Evolutionary conservation across 805 yeast genomes (phyloP).

Genomic region (Maudiozyma saulgeensis): DNA sequence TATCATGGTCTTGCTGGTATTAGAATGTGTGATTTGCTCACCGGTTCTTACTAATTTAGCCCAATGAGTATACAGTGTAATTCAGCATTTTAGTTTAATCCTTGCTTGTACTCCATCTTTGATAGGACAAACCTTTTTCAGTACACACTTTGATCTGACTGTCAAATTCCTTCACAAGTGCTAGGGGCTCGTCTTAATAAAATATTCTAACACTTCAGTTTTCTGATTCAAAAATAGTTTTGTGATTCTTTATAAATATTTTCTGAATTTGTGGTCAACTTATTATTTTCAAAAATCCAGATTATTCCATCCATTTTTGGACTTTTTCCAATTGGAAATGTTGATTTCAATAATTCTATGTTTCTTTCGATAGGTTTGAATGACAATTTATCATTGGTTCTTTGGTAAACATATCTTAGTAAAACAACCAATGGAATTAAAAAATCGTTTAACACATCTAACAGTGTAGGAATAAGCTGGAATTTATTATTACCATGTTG

Average conservation of each 20-base stretch:
- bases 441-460: conserved; percentile 19
- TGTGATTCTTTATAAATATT: neutral
- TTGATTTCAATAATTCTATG: conserved; percentile 7
- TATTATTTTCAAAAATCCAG: conserved; percentile 16
- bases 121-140: no score
- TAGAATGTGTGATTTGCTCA: no score
- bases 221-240: neutral
- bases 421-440: conserved; percentile 21
- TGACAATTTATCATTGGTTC: conserved; percentile 23
- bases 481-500: no score
- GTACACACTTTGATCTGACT: no score
- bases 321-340: conserved; percentile 21
- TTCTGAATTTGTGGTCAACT: neutral
- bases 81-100: no score
- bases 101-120: no score
- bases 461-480: conserved; percentile 17
- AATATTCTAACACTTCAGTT: no score
- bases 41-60: no score
- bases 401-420: conserved; percentile 21
- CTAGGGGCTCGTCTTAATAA: no score
- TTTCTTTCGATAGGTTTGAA: conserved; percentile 17
- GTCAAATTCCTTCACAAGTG: no score
- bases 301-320: conserved; percentile 15
- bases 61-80: no score
- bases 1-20: no score